phyloP scores from a whole-genome alignment of 108 stramenopile species.

The Cyclotella choctawhatcheeana region DNA sequence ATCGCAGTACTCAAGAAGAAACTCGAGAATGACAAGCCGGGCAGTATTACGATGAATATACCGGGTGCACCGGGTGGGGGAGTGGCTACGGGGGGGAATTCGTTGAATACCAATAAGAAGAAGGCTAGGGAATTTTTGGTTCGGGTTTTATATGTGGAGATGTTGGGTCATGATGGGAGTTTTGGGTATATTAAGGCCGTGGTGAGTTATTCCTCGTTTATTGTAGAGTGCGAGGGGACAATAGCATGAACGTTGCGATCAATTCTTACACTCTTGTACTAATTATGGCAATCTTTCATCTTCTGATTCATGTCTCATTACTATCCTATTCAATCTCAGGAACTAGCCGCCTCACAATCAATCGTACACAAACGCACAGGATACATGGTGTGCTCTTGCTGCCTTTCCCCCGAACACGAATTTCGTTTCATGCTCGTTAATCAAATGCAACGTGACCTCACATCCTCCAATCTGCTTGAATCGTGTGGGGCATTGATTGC shows the following conservation, averaged over 20 bases:
- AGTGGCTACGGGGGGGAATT: slow-evolving; percentile 37
- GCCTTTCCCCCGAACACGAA: slow-evolving; percentile 94
- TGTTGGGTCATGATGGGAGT: slow-evolving; percentile 98
- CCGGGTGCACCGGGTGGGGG: slow-evolving; percentile 42
- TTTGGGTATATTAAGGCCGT: slow-evolving; percentile 98
- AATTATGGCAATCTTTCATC: no score
- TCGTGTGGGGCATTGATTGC: slow-evolving; percentile 91
- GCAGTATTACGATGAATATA: slow-evolving; percentile 24
- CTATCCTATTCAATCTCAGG: slow-evolving; percentile 29
- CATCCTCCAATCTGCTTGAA: slow-evolving; percentile 91
- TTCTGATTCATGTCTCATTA: background rate
- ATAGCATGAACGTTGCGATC: no score
- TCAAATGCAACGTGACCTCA: slow-evolving; percentile 97
- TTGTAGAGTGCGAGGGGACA: background rate
- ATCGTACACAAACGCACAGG: slow-evolving; percentile 95
- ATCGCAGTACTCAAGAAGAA: slow-evolving; percentile 87
- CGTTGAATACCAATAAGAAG: slow-evolving; percentile 73
- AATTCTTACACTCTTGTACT: no score
- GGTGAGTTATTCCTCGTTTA: no score
- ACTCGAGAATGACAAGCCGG: slow-evolving; percentile 54
- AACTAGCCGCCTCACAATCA: slow-evolving; percentile 91
- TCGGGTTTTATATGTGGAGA: slow-evolving; percentile 97
- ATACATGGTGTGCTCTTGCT: slow-evolving; percentile 92
- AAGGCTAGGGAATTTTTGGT: slow-evolving; percentile 97
- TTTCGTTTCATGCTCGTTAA: slow-evolving; percentile 99